phyloP scores from a whole-genome alignment of 2,329 filamentous ascomycete species.

The Phoma herbarum region DNA sequence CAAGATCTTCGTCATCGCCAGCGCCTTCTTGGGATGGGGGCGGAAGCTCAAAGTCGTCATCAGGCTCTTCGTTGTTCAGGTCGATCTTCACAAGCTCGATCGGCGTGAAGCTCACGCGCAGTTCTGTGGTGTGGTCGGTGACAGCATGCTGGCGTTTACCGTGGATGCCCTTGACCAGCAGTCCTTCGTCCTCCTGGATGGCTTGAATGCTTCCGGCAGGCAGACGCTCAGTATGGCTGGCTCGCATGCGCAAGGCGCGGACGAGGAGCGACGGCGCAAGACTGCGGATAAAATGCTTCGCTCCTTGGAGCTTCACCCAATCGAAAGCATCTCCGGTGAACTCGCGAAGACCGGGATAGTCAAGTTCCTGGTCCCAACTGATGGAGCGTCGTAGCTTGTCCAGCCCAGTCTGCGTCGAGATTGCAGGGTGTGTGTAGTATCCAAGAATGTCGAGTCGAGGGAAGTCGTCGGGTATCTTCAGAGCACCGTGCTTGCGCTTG shows the following conservation, averaged over 20 bases:
- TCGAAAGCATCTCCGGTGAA: slow-evolving; percentile 85
- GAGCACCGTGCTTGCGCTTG: slow-evolving; percentile 73
- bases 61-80: slow-evolving; percentile 75
- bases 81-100: slow-evolving; percentile 80
- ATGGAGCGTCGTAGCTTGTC: slow-evolving; percentile 63
- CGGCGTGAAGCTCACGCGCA: slow-evolving; percentile 81
- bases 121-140: slow-evolving; percentile 77
- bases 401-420: slow-evolving; percentile 71
- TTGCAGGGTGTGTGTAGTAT: slow-evolving; percentile 87
- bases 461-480: slow-evolving; percentile 81
- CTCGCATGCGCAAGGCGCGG: slow-evolving; percentile 61
- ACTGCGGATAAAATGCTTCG: slow-evolving; percentile 83
- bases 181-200: slow-evolving; percentile 58
- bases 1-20: slow-evolving; percentile 45
- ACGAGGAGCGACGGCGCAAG: slow-evolving; percentile 79
- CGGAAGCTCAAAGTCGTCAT: slow-evolving; percentile 65
- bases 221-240: slow-evolving; percentile 29
- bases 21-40: slow-evolving; percentile 29
- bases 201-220: slow-evolving; percentile 47
- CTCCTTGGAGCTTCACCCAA: slow-evolving; percentile 81
- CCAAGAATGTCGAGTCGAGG: slow-evolving; percentile 80
- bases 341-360: slow-evolving; percentile 72
- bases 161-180: slow-evolving; percentile 72
- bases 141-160: slow-evolving; percentile 73
- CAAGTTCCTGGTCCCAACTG: slow-evolving; percentile 69